Evolutionary conservation across 2,329 filamentous ascomycete genomes (phyloP).

Genomic region (Tolypocladium pustulatum): DNA sequence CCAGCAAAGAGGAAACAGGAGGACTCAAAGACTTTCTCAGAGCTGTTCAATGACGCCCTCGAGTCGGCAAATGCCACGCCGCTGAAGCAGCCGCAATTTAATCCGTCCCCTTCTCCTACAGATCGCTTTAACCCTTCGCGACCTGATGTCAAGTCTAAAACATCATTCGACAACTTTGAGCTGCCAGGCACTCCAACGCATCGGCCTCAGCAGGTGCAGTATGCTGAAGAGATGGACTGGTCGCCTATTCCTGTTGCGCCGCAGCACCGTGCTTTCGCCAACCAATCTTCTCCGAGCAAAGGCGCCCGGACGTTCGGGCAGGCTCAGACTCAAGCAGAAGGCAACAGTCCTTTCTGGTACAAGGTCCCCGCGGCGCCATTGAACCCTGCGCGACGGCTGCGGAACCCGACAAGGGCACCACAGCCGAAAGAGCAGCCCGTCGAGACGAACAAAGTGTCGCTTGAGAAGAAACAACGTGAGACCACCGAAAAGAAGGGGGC

Average conservation of each 20-base stretch:
- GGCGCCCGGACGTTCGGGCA: constrained; percentile 34
- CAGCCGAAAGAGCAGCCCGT: constrained; percentile 35
- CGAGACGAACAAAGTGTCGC: constrained; percentile 38
- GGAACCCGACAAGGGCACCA: constrained; percentile 50
- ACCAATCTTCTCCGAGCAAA: constrained; percentile 26
- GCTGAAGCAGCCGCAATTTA: constrained; percentile 5
- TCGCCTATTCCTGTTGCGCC: constrained; percentile 52
- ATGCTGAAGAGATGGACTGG: constrained; percentile 64
- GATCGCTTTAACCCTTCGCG: not conserved
- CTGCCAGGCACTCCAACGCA: constrained; percentile 10
- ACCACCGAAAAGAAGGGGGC: constrained; percentile 3
- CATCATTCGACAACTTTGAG: constrained; percentile 3
- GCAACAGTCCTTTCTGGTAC: constrained; percentile 52
- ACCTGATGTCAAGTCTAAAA: constrained; percentile 2
- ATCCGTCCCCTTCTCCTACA: constrained; percentile 9
- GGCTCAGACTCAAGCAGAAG: constrained; percentile 29
- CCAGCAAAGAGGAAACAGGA: constrained; percentile 14
- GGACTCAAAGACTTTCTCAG: constrained; percentile 32
- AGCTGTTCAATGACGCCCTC: constrained; percentile 23
- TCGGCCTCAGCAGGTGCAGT: constrained; percentile 15
- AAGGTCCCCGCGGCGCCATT: constrained; percentile 59
- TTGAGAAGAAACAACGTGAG: constrained; percentile 20
- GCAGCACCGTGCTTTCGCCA: constrained; percentile 44
- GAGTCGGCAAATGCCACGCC: constrained; percentile 12
- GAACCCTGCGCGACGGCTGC: constrained; percentile 50